phyloP scores from a whole-genome alignment of 495 filamentous ascomycete genomes.

The Pseudomonodictys pantanalensis region DNA sequence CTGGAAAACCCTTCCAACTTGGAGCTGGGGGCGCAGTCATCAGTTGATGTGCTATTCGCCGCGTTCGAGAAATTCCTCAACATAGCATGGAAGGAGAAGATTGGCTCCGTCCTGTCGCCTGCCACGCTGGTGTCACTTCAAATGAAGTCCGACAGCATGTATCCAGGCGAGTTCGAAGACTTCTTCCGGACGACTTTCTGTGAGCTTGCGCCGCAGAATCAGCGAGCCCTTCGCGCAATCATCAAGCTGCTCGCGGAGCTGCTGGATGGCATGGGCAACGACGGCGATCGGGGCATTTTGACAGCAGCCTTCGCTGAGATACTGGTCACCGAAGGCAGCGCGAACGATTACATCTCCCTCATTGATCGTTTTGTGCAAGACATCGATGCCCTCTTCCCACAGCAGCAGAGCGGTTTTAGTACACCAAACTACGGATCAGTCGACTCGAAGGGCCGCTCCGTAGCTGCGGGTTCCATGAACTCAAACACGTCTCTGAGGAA shows the following conservation, averaged over 20 bases:
- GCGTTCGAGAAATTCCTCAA: conserved; percentile 93
- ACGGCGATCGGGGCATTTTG: conserved; percentile 85
- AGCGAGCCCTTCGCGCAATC: conserved; percentile 78
- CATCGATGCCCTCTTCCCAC: conserved; percentile 81
- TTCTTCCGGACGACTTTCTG: conserved; percentile 72
- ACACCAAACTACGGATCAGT: conserved; percentile 44
- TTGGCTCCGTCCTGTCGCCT: conserved; percentile 73
- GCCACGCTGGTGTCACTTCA: conserved; percentile 67
- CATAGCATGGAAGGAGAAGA: conserved; percentile 82
- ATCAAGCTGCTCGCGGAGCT: conserved; percentile 83
- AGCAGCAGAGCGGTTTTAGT: conserved; percentile 44
- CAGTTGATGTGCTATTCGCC: conserved; percentile 85
- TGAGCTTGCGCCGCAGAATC: conserved; percentile 88
- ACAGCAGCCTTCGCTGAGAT: conserved; percentile 90
- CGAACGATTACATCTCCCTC: conserved; percentile 82
- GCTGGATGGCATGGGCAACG: conserved; percentile 89
- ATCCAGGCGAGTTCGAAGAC: conserved; percentile 77
- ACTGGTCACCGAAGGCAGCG: conserved; percentile 70
- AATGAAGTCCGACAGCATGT: conserved; percentile 66
- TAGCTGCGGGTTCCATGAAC: conserved; percentile 56
- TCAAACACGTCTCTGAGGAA: conserved; percentile 79
- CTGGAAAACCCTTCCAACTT: conserved; percentile 75
- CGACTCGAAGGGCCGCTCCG: conserved; percentile 49
- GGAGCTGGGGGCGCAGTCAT: conserved; percentile 68
- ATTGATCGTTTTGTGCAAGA: conserved; percentile 92